Conservation (phyloP, 2,329 filamentous ascomycete genomes). For the Fusarium floridanum region DNA sequence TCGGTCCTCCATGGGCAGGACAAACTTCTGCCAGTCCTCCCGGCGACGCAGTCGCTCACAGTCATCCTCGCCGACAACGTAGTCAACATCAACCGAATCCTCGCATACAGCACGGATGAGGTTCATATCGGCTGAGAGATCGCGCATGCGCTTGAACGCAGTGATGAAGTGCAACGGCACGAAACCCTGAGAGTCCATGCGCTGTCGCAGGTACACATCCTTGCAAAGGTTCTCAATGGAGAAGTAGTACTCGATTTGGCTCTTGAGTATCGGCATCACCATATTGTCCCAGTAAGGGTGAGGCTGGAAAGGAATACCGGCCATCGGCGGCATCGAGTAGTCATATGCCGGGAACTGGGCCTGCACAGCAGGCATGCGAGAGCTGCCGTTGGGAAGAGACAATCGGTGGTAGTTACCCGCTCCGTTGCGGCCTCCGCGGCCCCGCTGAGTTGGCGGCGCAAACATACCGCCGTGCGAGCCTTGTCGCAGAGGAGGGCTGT, state of each 20-base stretch:
- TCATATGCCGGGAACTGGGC: conserved; percentile 54
- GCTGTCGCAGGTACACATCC: conserved; percentile 86
- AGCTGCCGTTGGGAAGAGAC: conserved; percentile 54
- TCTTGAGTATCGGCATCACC: conserved; percentile 57
- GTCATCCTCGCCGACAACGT: conserved; percentile 80
- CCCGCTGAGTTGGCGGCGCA: conserved; percentile 51
- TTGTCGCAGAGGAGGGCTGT: conserved; percentile 61
- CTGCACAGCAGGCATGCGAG: conserved; percentile 54
- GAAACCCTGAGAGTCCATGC: conserved; percentile 97
- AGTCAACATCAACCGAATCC: conserved; percentile 79
- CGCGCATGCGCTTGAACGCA: conserved; percentile 80
- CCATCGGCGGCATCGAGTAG: conserved; percentile 57
- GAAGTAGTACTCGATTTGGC: conserved; percentile 90
- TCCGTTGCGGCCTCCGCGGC: conserved; percentile 52
- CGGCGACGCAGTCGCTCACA: conserved; percentile 81
- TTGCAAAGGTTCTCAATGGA: conserved; percentile 96
- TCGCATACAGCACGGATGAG: conserved; percentile 81
- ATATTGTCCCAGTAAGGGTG: conserved; percentile 68
- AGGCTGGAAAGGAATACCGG: conserved; percentile 51
- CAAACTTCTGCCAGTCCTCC: conserved; percentile 84
- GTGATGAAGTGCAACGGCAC: conserved; percentile 84
- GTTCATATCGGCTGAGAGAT: conserved; percentile 70
- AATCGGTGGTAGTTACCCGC: conserved; percentile 55
- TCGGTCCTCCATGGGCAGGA: conserved; percentile 78
- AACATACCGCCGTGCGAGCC: conserved; percentile 53